phyloP scores from a whole-genome alignment of 2,329 filamentous ascomycete genomes.

The Thielaviopsis punctulata region DNA sequence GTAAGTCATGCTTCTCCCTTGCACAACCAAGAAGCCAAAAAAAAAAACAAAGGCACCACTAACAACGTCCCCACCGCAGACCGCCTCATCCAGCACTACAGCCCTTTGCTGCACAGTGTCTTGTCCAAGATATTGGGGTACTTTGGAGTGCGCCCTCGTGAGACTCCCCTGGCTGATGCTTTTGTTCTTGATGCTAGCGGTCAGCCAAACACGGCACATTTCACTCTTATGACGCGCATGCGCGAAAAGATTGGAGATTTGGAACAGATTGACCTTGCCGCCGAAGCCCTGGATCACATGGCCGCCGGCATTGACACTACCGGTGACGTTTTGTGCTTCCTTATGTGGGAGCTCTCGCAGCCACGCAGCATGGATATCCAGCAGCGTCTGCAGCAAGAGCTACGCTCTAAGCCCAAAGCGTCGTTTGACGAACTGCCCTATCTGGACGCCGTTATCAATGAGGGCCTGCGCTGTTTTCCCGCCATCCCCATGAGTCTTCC shows the following conservation, averaged over 20 bases:
- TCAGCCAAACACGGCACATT: conserved; percentile 28
- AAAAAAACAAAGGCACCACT: neutral
- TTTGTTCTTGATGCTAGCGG: conserved; percentile 38
- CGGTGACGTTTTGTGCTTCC: conserved; percentile 49
- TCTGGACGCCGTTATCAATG: conserved; percentile 45
- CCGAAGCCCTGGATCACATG: conserved; percentile 57
- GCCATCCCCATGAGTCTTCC: conserved; percentile 52
- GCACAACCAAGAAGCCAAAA: neutral
- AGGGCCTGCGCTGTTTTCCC: conserved; percentile 44
- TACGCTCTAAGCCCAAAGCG: conserved; percentile 24
- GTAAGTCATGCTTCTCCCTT: conserved; percentile 24
- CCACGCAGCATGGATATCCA: conserved; percentile 36
- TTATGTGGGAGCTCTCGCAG: conserved; percentile 55
- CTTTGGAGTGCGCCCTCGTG: conserved; percentile 34
- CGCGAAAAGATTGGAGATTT: conserved; percentile 30
- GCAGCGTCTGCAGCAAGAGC: conserved; percentile 33
- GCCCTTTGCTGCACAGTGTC: conserved; percentile 31
- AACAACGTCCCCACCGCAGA: conserved; percentile 22
- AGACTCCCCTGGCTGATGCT: conserved; percentile 39
- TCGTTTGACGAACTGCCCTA: conserved; percentile 35
- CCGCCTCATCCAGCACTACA: conserved; percentile 41
- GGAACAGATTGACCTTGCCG: conserved; percentile 38
- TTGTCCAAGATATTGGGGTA: conserved; percentile 27
- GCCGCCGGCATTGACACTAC: conserved; percentile 57
- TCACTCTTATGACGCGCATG: conserved; percentile 43